Evolutionary conservation across 805 yeast species (phyloP), one percentile per base, ranked within the genome.

Genomic region (Zygosaccharomyces siamensis): DNA sequence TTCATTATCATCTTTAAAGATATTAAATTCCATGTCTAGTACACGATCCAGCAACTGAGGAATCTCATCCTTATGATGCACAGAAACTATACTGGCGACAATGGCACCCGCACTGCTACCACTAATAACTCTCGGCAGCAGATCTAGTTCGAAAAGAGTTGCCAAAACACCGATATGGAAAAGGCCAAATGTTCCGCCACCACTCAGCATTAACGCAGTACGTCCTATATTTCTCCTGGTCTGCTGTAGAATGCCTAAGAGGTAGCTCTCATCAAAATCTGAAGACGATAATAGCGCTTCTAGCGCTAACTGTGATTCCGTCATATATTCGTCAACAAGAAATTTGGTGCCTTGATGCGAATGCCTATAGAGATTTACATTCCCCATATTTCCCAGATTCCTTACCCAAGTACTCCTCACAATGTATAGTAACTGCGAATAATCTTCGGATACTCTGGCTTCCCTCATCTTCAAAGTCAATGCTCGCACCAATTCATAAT

Each of bases 41-140:
- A 77, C 71, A 14, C 70, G 62, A 27, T 69, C 74, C 49, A 92
- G 69, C 14, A 88, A 64, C 5, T 68, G 75, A 16, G 73, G 65
- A 2, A 83, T 73, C 65, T 90, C 97, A 28, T 81, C 86, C 49
- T 82, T 83, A 7, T 84, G 78, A 61, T 85, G 88, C 14, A 86
- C 83, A 61, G 96, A 89, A 41, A 93, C 73, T 14, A 93, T 80
- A 43, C 96, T 80, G 16, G 98, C 97, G 41, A 93, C 83, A 45
- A 93, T 90, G 1, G 97, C 89, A 14, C 99, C 99, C 0, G 97
- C 96, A 21, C 96, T 88, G 11, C 96, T 86, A 1, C 99, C 99
- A 42, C 96, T 86, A 12, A 93, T 80, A 32, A 93, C 86, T 43
- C 86, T 77, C 0, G 99, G 99, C 21, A 92, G 70, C 20, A 89